Conservation (phyloP, 2,329 filamentous ascomycete genomes). For the Esteya vermicola region DNA sequence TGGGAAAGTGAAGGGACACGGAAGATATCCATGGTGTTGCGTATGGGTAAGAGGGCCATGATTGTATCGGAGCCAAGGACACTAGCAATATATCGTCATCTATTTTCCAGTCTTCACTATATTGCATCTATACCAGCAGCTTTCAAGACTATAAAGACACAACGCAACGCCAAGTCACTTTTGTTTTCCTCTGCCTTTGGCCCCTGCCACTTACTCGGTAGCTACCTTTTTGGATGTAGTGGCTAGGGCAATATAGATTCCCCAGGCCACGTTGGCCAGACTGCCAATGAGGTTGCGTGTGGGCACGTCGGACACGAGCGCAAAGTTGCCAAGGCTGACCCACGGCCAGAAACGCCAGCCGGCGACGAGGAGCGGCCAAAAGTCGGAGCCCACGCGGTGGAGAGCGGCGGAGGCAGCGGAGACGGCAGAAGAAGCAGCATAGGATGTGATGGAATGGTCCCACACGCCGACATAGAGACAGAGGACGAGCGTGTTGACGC, state of each 20-base stretch:
- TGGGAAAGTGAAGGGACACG: background rate
- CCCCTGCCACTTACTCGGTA: background rate
- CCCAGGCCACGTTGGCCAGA: conserved; percentile 56
- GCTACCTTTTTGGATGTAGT: background rate
- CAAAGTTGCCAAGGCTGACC: conserved; percentile 54
- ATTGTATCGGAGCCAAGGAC: too few species aligned
- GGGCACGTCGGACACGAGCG: conserved; percentile 48
- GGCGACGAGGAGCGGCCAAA: conserved; percentile 50
- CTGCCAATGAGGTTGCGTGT: conserved; percentile 51
- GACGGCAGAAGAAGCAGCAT: conserved; percentile 7
- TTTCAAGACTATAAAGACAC: too few species aligned
- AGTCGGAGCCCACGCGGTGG: conserved; percentile 34
- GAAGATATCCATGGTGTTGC: background rate
- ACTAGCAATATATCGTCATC: too few species aligned
- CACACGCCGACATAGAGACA: conserved; percentile 35
- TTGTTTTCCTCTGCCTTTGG: too few species aligned
- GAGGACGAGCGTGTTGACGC: conserved; percentile 51
- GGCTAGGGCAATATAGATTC: conserved; percentile 52
- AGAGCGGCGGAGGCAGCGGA: conserved; percentile 18
- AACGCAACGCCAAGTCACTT: too few species aligned
- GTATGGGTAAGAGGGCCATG: too few species aligned
- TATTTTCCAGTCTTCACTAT: too few species aligned
- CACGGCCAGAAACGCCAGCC: conserved; percentile 59
- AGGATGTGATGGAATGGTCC: conserved; percentile 12
- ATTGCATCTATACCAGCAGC: too few species aligned